phyloP scores from a whole-genome alignment of 176 grass and related monocot species.

The Microstegium vimineum region DNA sequence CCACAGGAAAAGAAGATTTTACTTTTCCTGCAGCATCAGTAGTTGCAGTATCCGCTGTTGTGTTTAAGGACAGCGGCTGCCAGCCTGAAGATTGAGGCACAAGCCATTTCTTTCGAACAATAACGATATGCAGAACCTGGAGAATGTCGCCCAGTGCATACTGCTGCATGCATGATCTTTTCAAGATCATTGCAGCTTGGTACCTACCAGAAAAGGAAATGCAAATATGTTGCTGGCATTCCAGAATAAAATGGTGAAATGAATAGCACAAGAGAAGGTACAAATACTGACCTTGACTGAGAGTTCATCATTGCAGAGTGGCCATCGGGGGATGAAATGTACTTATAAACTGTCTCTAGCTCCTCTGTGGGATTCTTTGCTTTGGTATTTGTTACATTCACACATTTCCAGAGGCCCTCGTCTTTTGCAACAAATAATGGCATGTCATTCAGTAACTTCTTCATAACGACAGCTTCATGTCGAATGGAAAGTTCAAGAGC shows the following conservation, averaged over 20 bases:
- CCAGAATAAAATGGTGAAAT: constrained; percentile 19
- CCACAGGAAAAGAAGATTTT: constrained; percentile 13
- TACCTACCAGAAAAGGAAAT: constrained; percentile 52
- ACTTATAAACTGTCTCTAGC: constrained; percentile 42
- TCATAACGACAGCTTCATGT: constrained; percentile 50
- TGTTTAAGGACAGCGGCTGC: constrained; percentile 76
- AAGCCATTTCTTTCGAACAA: constrained; percentile 69
- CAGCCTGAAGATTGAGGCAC: constrained; percentile 66
- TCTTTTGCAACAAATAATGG: constrained; percentile 64
- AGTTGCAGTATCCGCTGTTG: constrained; percentile 24
- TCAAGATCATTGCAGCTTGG: constrained; percentile 66
- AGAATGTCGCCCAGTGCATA: constrained; percentile 60
- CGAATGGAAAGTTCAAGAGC: constrained; percentile 49
- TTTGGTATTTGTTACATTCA: constrained; percentile 61
- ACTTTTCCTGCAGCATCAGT: constrained; percentile 2
- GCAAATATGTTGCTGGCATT: constrained; percentile 9
- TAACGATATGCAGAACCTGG: constrained; percentile 61
- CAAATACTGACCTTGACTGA: constrained; percentile 49
- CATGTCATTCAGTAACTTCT: constrained; percentile 49
- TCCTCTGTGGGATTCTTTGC: constrained; percentile 44
- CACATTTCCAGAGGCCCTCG: constrained; percentile 63
- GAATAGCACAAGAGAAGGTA: constrained; percentile 6
- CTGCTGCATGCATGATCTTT: constrained; percentile 59
- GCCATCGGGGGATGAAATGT: constrained; percentile 41
- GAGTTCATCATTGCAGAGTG: constrained; percentile 46